Evolutionary conservation across 129 eudicot species (phyloP), one percentile per base, ranked within the genome.

Genomic region (Pulicaria dysenterica): DNA sequence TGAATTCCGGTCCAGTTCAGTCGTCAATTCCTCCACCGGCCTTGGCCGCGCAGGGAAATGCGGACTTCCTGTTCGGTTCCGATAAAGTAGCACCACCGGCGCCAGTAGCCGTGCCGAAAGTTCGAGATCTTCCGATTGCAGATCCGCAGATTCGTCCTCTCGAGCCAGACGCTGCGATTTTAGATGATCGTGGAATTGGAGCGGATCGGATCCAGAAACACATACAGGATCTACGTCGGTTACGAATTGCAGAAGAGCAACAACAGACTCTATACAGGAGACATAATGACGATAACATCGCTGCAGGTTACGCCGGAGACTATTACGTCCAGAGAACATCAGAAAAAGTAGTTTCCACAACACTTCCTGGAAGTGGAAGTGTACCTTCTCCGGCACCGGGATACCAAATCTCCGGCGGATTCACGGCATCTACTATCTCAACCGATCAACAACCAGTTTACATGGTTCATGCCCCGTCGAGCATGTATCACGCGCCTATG

Each of bases 141-240:
- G 85, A 75, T 51, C 75, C 82, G 69, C 62, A 4, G 58, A 41
- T 72, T 55, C 64, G 69, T 64, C 84, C 51, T 39, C 79, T 72
- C 42, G 84, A 82, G 13, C 64, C 76, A n/a, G 64, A 69, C 34
- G 69, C 74, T 67, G 54, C 79, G 24, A 67, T 40, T 34, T 11
- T 72, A 41, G 87, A 85, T 46, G 89, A 85, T 45, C 78, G 91
- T 69, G 61, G 47, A 50, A 62, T 81, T 6, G 83, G 69, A 46
- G 6, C 82, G 46, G 96, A 92, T 83, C 93, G 88, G 82, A 81
- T 92, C 45, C 98, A 89, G 80, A 89, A 79, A 59, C 93, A 89
- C 43, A 89, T 89, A 2, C 96, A 83, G 73, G 96, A 92, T 73
- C 77, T 89, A 14, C 86, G 85, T 84, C 79, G 88, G 82, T 58